Percentiles rank a stretch among this genome's conserved stretches.
Conservation (phyloP, 192 early-diverging fungal genomes). For the Coemansia pectinata region DNA sequence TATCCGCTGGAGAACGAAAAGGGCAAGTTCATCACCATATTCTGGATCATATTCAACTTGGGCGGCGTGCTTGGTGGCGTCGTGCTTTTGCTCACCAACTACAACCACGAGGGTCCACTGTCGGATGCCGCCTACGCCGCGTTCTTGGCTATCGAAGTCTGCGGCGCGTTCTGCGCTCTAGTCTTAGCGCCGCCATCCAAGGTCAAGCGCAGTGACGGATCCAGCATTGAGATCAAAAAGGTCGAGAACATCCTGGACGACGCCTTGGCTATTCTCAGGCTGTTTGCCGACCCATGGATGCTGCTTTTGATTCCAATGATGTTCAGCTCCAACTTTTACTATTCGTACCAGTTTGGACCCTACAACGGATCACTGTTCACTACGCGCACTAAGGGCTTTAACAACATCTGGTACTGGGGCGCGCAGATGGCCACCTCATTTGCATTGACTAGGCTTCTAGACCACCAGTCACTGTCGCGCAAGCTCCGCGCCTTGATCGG, state of each 20-base stretch:
- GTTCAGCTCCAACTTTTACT: conserved; percentile 74
- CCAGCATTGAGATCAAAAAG: conserved; percentile 59
- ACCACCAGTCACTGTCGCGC: conserved; percentile 56
- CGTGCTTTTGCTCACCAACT: conserved; percentile 66
- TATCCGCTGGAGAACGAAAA: conserved; percentile 83
- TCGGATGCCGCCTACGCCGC: conserved; percentile 73
- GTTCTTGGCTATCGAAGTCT: conserved; percentile 69
- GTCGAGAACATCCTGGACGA: conserved; percentile 64
- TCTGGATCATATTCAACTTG: conserved; percentile 89
- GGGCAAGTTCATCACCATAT: conserved; percentile 78
- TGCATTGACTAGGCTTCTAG: conserved; percentile 62
- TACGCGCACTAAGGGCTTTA: conserved; percentile 64
- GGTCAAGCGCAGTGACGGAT: conserved; percentile 65
- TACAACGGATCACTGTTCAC: conserved; percentile 67
- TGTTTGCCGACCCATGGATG: conserved; percentile 69
- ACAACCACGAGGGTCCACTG: conserved; percentile 46
- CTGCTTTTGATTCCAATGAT: conserved; percentile 67
- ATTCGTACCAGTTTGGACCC: conserved; percentile 68
- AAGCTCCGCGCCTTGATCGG: conserved; percentile 59
- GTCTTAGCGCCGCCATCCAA: conserved; percentile 59
- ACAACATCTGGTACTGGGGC: conserved; percentile 71
- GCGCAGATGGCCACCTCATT: conserved; percentile 68
- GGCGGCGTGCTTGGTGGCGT: conserved; percentile 81
- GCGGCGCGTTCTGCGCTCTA: conserved; percentile 61
- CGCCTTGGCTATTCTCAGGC: conserved; percentile 49